Evolutionary conservation across 1,284 basidiomycete species (phyloP).

Genomic region (Leccinum griseonigrum): DNA sequence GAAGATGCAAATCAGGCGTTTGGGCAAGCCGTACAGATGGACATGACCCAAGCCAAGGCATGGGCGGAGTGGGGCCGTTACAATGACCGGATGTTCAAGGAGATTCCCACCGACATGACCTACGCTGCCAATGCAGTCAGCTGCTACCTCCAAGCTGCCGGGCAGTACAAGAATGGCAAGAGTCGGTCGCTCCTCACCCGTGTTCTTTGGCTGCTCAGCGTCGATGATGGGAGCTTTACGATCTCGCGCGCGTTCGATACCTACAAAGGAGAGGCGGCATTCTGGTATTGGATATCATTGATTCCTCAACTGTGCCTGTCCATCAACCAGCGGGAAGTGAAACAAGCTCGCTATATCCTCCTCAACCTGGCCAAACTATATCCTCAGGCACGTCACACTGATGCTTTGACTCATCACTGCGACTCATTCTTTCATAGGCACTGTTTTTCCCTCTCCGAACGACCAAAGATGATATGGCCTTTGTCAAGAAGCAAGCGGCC

Average conservation of each 20-base stretch:
- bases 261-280: slow-evolving; percentile 95
- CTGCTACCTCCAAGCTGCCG: slow-evolving; percentile 97
- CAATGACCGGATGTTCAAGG: slow-evolving; percentile 93
- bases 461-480: slow-evolving; percentile 83
- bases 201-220: slow-evolving; percentile 94
- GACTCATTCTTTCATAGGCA: slow-evolving; percentile 53
- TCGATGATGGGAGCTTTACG: slow-evolving; percentile 78
- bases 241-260: slow-evolving; percentile 93
- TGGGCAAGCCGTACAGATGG: slow-evolving; percentile 93
- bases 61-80: slow-evolving; percentile 99
- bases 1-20: slow-evolving; percentile 95
- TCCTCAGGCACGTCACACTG: slow-evolving; percentile 73
- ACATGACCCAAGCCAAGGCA: slow-evolving; percentile 92
- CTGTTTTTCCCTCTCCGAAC: slow-evolving; percentile 96
- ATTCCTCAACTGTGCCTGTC: slow-evolving; percentile 96
- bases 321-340: slow-evolving; percentile 88
- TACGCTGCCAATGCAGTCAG: slow-evolving; percentile 91
- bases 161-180: slow-evolving; percentile 94
- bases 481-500: slow-evolving; percentile 45
- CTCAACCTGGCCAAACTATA: slow-evolving; percentile 90
- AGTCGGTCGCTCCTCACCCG: slow-evolving; percentile 90
- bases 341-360: slow-evolving; percentile 89
- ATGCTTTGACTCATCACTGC: background rate
- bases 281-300: slow-evolving; percentile 99
- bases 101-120: slow-evolving; percentile 68